Evolutionary conservation across 257 asterid species (phyloP).

Genomic region (Verbascum thapsus): DNA sequence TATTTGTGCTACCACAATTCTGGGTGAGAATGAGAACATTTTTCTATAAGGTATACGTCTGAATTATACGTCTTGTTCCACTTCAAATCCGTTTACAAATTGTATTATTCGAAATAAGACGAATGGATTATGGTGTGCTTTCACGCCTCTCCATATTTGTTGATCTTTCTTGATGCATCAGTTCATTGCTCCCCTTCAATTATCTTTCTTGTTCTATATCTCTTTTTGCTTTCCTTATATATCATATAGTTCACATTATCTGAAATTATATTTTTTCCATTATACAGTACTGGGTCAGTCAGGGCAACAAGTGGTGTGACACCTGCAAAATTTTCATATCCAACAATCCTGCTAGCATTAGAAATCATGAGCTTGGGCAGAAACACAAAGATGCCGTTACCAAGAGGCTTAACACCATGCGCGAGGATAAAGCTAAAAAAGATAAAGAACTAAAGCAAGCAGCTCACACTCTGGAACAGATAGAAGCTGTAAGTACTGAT

Average conservation of each 20-base stretch:
- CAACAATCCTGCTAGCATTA: slow-evolving; percentile 84
- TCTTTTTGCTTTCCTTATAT: slow-evolving; percentile 9
- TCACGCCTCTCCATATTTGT: neutral
- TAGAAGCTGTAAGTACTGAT: slow-evolving; percentile 77
- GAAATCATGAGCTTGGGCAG: slow-evolving; percentile 95
- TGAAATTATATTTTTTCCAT: slow-evolving; percentile 6
- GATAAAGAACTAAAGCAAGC: slow-evolving; percentile 81
- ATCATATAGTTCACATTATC: slow-evolving; percentile 23
- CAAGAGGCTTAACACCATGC: slow-evolving; percentile 75
- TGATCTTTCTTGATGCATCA: slow-evolving; percentile 7
- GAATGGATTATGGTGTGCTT: neutral
- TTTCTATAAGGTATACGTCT: too few relatives aligned
- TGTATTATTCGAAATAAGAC: slow-evolving; percentile 6
- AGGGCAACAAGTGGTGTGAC: slow-evolving; percentile 99
- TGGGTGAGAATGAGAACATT: too few relatives aligned
- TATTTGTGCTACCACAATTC: too few relatives aligned
- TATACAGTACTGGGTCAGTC: slow-evolving; percentile 95
- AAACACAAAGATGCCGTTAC: slow-evolving; percentile 86
- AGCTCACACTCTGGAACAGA: slow-evolving; percentile 75
- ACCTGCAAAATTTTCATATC: slow-evolving; percentile 94
- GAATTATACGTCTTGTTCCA: neutral
- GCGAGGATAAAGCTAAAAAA: slow-evolving; percentile 77
- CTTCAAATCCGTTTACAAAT: neutral
- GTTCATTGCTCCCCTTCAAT: neutral
- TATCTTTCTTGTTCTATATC: neutral